Evolutionary conservation across 2,329 filamentous ascomycete species (phyloP), one percentile per base, ranked within the genome.

Genomic region (Nemania serpens): DNA sequence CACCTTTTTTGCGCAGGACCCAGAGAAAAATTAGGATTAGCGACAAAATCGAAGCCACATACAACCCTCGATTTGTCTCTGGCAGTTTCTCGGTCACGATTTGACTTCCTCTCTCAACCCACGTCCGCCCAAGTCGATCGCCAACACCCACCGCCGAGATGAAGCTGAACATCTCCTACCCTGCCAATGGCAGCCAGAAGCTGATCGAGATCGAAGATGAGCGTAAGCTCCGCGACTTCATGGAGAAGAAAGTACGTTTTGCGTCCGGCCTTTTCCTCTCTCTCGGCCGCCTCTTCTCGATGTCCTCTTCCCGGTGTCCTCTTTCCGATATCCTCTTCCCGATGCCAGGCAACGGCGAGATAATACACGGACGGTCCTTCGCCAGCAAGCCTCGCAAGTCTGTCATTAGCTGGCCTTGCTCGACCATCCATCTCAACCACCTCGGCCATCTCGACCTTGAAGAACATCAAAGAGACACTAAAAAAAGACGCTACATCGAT

Each of bases 151-250:
- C 68, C 78, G 81, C 78, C 81, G 83, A 85, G 83, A 91, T 91
- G 88, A 91, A 91, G 84, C 81, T 87, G 81, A 87, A 87, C 84
- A 85, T 87, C 76, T 84, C 82, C 75, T 96, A 93, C 89, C 95
- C 95, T 84, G 92, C 94, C 89, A 98, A 98, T 85, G 95, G 95
- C 89, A 95, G 93, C 78, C 95, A 99, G 84, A 99, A 99, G 88
- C 88, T 99, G 80, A 89, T 99, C 85, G 96, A 99, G 75, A 84
- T 99, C 76, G 95, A 99, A 78, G 96, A 99, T 91, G 96, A 99
- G 84, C 93, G 93, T 84, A 97, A 97, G 88, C 88, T 98, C 81
- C 91, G 92, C 80, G 87, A 95, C 84, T 98, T 98, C 89, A 93
- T 97, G 90, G 95, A 98, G 82, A 93, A 93, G 88, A 91, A 91